These are phyloP conservation scores for Berkeleyomyces rouxiae DNA, from an alignment of 2,329 filamentous ascomycete genomes.

Conservation along the genomic window DNA sequence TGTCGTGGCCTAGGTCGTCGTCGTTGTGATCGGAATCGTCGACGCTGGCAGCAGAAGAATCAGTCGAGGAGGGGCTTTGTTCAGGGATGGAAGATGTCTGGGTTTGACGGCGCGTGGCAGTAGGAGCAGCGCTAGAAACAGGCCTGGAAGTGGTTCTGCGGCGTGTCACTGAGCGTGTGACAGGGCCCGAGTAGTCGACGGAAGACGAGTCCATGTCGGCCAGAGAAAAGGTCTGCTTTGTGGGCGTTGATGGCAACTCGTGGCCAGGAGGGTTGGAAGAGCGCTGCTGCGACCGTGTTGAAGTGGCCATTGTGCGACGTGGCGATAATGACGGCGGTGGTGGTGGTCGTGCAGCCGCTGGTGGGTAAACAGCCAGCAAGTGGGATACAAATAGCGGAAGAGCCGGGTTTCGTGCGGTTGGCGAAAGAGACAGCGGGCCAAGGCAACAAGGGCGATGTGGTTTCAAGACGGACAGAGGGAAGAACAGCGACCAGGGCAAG, in stretches of 20 bases:
- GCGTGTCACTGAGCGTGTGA: constrained; percentile 55
- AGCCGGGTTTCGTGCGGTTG: constrained; percentile 4
- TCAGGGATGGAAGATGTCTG: background rate
- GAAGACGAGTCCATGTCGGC: background rate
- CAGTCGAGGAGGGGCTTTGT: constrained; percentile 2
- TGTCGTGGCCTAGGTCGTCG: background rate
- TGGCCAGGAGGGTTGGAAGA: background rate
- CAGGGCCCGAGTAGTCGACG: constrained; percentile 45
- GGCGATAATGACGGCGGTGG: background rate
- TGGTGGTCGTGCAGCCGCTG: background rate
- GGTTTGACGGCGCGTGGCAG: background rate
- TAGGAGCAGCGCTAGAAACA: constrained; percentile 2
- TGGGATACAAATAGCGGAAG: constrained; percentile 11
- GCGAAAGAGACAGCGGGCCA: background rate
- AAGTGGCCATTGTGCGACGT: constrained; percentile 6
- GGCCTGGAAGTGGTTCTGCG: constrained; percentile 22
- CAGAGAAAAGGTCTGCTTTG: constrained; percentile 3
- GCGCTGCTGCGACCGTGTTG: constrained; percentile 10
- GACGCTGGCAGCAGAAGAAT: constrained; percentile 9
- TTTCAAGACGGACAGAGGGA: constrained; percentile 2
- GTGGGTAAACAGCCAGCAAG: constrained; percentile 3
- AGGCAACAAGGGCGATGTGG: constrained; percentile 2
- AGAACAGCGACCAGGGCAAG: constrained; percentile 4
- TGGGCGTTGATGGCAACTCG: constrained; percentile 6
- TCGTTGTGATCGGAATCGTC: constrained; percentile 6